These are phyloP conservation scores for Magnaporthales sp. DNA, from an alignment of 2,329 filamentous ascomycete genomes.

Conservation along the genomic window DNA sequence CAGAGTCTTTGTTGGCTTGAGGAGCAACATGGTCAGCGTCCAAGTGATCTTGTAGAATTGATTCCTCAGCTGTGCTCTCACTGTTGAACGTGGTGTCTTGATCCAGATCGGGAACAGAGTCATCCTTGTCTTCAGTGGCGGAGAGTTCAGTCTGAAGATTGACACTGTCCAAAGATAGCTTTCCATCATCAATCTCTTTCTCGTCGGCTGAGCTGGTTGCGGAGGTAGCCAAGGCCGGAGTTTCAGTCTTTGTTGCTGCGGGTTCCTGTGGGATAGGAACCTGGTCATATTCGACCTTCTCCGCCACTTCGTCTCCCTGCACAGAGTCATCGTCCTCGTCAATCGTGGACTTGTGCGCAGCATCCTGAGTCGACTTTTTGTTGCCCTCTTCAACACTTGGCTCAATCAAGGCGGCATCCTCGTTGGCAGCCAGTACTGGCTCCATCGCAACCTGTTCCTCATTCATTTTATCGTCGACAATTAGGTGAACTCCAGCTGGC, in stretches of 20 bases:
- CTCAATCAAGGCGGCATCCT: background rate
- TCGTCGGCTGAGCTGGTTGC: background rate
- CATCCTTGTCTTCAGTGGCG: background rate
- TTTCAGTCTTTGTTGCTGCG: background rate
- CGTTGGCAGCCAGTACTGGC: background rate
- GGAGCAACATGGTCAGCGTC: background rate
- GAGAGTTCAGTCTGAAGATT: background rate
- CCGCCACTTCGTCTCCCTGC: background rate
- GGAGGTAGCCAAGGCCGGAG: too few relatives aligned
- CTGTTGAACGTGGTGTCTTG: background rate
- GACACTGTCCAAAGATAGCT: background rate
- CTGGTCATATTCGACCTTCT: background rate
- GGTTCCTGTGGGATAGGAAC: background rate
- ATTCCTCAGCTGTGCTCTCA: background rate
- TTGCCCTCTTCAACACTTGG: background rate
- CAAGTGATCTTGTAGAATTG: background rate
- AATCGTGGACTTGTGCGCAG: background rate
- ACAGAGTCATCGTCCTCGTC: background rate
- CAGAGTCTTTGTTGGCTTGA: background rate
- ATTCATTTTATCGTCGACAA: background rate
- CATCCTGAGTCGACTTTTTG: background rate
- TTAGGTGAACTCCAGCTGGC: background rate
- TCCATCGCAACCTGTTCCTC: background rate
- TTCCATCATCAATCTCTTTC: background rate
- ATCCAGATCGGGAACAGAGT: background rate